These are phyloP conservation scores for Epicoccum sorghinum DNA, from an alignment of 2,329 filamentous ascomycete genomes.

Conservation along the genomic window DNA sequence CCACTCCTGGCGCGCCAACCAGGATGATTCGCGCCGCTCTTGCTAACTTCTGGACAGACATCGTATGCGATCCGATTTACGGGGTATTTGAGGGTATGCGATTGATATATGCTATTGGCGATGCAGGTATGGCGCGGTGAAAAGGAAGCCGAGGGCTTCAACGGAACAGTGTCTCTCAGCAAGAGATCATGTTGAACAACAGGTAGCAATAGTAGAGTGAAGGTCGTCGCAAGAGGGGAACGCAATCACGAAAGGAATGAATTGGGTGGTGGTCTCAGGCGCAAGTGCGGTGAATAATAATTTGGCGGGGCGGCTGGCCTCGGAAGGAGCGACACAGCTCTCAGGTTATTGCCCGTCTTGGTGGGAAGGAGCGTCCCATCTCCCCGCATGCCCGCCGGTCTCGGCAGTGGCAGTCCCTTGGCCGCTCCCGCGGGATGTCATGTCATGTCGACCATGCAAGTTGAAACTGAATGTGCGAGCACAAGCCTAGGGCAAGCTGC, in stretches of 20 bases:
- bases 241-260: constrained; percentile 8
- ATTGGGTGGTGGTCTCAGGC: not conserved
- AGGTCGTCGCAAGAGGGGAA: not conserved
- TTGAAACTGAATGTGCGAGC: not conserved
- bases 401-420: not conserved
- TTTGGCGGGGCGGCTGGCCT: constrained; percentile 5
- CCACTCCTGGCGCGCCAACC: constrained; percentile 93
- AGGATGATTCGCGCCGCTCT: constrained; percentile 92
- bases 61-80: constrained; percentile 14
- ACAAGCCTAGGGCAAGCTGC: not conserved
- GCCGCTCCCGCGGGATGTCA: constrained; percentile 3
- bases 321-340: not conserved
- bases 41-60: constrained; percentile 34
- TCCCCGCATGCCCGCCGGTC: constrained; percentile 2
- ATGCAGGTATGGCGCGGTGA: not conserved
- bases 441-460: not conserved
- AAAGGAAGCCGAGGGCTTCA: constrained; percentile 15
- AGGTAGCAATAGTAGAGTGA: not conserved
- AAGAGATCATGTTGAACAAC: constrained; percentile 8
- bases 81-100: not conserved
- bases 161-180: constrained; percentile 6
- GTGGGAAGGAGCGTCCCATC: not conserved
- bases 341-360: constrained; percentile 3
- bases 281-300: not conserved
- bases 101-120: not conserved